Evolutionary conservation across 139 green algal genomes (phyloP).

Genomic region (Auxenochlorella protothecoides): DNA sequence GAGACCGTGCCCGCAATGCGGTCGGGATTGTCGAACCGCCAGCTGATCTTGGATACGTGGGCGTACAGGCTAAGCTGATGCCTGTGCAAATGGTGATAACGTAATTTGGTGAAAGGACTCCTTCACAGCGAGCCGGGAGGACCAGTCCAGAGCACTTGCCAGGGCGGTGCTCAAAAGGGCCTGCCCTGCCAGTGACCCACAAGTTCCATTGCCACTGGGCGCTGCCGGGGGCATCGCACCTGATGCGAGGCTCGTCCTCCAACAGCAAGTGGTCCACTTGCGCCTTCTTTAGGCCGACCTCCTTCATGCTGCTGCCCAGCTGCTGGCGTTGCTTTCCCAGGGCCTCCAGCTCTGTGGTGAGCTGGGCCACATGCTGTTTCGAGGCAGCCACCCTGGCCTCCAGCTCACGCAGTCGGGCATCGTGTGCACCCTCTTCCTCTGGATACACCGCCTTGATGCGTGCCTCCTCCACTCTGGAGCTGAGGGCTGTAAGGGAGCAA

Average conservation of each 20-base stretch:
- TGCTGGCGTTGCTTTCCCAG: slow-evolving; percentile 7
- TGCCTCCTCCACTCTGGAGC: not conserved
- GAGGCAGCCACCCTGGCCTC: not conserved
- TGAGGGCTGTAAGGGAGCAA: slow-evolving; percentile 10
- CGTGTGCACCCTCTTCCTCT: slow-evolving; percentile 12
- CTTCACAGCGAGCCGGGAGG: not conserved
- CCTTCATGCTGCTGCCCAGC: slow-evolving; percentile 3
- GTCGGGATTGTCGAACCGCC: slow-evolving; percentile 27
- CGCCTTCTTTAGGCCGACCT: slow-evolving; percentile 8
- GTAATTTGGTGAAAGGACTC: not conserved
- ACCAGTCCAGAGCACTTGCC: not conserved
- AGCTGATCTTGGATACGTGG: slow-evolving; percentile 49
- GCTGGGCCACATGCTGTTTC: slow-evolving; percentile 4
- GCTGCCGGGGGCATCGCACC: not conserved
- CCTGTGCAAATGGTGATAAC: slow-evolving; percentile 19
- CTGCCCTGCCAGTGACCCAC: no score
- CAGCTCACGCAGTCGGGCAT: slow-evolving; percentile 3
- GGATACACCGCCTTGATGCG: slow-evolving; percentile 14
- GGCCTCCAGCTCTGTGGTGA: slow-evolving; percentile 14
- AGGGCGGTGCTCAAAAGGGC: not conserved
- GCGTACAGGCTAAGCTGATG: slow-evolving; percentile 48
- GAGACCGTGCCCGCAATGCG: slow-evolving; percentile 32
- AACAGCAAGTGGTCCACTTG: slow-evolving; percentile 16
- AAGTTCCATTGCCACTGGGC: not conserved
- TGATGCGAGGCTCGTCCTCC: slow-evolving; percentile 13